phyloP scores from a whole-genome alignment of 257 asterid genomes.

The Penstemon davidsonii region DNA sequence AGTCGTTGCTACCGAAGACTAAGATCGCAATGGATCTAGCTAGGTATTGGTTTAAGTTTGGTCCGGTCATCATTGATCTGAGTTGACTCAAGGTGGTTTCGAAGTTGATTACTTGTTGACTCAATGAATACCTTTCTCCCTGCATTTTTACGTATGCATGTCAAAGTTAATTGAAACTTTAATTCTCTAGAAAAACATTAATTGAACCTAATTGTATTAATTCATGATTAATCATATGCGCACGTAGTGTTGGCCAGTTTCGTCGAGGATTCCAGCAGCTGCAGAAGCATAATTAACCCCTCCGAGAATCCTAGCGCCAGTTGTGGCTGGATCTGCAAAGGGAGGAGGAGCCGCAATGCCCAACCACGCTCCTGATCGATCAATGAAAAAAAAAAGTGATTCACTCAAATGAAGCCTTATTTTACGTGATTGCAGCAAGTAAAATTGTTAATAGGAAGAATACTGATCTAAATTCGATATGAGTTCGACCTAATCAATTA shows the following conservation, averaged over 20 bases:
- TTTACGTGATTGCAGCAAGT: too few species aligned
- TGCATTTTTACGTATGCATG: constrained; percentile 19
- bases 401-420: too few species aligned
- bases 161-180: too few species aligned
- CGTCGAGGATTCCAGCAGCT: constrained; percentile 92
- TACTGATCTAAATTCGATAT: too few species aligned
- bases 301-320: constrained; percentile 55
- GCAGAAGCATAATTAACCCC: constrained; percentile 97
- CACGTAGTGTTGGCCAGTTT: constrained; percentile 81
- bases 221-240: too few species aligned
- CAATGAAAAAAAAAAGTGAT: too few species aligned
- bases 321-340: constrained; percentile 69
- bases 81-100: constrained; percentile 65
- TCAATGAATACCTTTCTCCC: constrained; percentile 71
- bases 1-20: constrained; percentile 90
- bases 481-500: too few species aligned
- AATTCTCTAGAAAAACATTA: too few species aligned
- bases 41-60: constrained; percentile 42
- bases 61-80: constrained; percentile 48
- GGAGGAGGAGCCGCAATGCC: constrained; percentile 85
- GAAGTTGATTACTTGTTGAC: constrained; percentile 81
- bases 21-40: constrained; percentile 56
- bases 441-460: too few species aligned
- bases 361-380: constrained; percentile 56
- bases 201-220: too few species aligned